Evolutionary conservation across 306 rosid species (phyloP), one percentile per base, ranked within the genome.

Genomic region (Vicia sativa): DNA sequence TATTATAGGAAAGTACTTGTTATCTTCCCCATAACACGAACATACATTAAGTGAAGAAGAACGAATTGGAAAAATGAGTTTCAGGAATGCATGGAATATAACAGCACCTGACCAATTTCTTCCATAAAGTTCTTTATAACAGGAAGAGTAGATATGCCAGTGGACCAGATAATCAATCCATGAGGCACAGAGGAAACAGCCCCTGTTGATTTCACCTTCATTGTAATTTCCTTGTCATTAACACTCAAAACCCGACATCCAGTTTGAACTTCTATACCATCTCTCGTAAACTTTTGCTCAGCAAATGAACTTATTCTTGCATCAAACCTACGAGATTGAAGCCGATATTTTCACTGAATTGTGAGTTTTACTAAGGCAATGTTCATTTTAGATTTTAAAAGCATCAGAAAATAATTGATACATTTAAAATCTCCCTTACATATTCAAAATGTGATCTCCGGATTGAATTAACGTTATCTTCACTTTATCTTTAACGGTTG

Each of bases 391-490:
- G 18, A 46, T 46, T 46, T 46, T 14, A 15, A 46, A 14, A 46
- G 21, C 61, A 56, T 43, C 14, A 21, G 44, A 62, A 81, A 67
- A 21, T 7, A 67, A 54, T 37, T 61, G 45, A 46, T 55, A 77
- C 25, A 13, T 42, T 19, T 21, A 29, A 25, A 38, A 59, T 6
- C 26, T 46, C 64, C 31, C 91, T 80, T 88, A 93, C 98, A 59
- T 85, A 79, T 88, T 93, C 88, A 93, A 83, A 72, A 93, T 90
- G 80, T 93, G 98, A 90, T 93, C 98, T 74, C 98, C 98, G 3
- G 98, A 90, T 74, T 93, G 98, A 80, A 93, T 86, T 65, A 93
- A 39, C 7, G 95, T 75, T 80, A 93, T 93, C 76, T 85, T 90
- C 83, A 93, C 91, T 37, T 77, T 72, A 78, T 90, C 90, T 75